These are phyloP conservation scores for Collybia sordida DNA, from an alignment of 768 basidiomycete genomes.

Conservation along the genomic window DNA sequence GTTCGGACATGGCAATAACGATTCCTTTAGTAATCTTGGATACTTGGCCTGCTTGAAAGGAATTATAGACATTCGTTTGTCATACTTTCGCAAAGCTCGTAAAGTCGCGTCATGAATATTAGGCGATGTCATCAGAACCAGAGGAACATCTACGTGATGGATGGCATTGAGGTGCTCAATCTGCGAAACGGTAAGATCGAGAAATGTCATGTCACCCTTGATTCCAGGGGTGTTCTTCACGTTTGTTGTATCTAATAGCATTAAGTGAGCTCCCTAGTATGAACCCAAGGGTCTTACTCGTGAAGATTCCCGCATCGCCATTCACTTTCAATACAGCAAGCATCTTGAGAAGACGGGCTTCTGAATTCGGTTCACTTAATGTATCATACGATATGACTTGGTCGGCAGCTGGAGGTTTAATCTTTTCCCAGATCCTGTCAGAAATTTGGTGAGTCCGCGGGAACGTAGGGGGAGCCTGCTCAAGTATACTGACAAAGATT, in stretches of 20 bases:
- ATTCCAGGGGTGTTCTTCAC: constrained; percentile 87
- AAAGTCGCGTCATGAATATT: constrained; percentile 89
- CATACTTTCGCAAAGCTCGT: constrained; percentile 85
- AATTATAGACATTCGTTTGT: constrained; percentile 78
- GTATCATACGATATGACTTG: constrained; percentile 70
- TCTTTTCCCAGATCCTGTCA: constrained; percentile 16
- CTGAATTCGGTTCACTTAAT: constrained; percentile 49
- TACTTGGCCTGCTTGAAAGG: constrained; percentile 85
- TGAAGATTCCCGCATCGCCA: constrained; percentile 84
- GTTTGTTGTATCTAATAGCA: constrained; percentile 58
- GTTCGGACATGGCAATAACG: constrained; percentile 71
- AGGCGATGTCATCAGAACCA: constrained; percentile 93
- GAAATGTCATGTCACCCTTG: constrained; percentile 84
- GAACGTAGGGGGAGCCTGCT: constrained; percentile 12
- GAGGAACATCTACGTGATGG: constrained; percentile 73
- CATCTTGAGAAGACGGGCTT: constrained; percentile 44
- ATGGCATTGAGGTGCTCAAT: constrained; percentile 83
- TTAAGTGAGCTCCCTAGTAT: constrained; percentile 18
- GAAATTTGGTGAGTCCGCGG: neutral
- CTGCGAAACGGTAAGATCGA: constrained; percentile 82
- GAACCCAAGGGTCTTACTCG: constrained; percentile 47
- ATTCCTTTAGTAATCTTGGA: constrained; percentile 79
- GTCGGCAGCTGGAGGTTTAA: constrained; percentile 40
- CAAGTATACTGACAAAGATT: constrained; percentile 58
- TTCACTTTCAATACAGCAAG: constrained; percentile 63